Evolutionary conservation across 768 basidiomycete species (phyloP), one percentile per base, ranked within the genome.

Genomic region (Kwoniella sp.): DNA sequence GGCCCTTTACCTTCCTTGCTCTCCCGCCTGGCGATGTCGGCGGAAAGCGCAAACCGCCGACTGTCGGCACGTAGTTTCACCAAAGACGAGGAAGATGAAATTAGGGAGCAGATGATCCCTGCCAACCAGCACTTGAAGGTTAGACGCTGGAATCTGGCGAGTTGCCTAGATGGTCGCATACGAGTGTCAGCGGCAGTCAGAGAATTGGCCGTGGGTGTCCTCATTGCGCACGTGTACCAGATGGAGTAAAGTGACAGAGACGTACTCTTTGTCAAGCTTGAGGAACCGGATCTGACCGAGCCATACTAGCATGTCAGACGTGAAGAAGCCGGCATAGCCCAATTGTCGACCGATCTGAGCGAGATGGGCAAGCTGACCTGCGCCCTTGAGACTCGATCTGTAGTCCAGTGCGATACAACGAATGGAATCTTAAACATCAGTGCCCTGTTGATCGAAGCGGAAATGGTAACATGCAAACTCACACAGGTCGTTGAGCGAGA

Each of bases 121-220:
- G 89, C 85, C 22, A 94, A 83, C 93, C 93, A 97, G 81, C 92
- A 89, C 45, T 88, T 87, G 81, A 89, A 90, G 2, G 91, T 87
- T 9, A 85, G 82, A 79, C 86, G 88, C 65, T 85, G 82, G 17
- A 90, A 82, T 71, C 82, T 86, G 58, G 87, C 85, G 12, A 86
- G 87, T 61, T 86, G 86, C 2, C 90, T 86, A 55, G n/a, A n/a
- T n/a, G n/a, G n/a, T n/a, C n/a, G 89, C 67, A 89, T n/a, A n/a
- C n/a, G n/a, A n/a, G n/a, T n/a, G n/a, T n/a, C n/a, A n/a, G n/a
- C n/a, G n/a, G n/a, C n/a, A n/a, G n/a, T n/a, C n/a, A 83, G 34
- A 53, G 58, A 23, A 55, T 29, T 54, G 29, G 47, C 4, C 7
- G 8, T 8, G 17, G 47, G 47, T 48, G 4, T 20, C 47, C 15